Evolutionary conservation across 1,284 basidiomycete species (phyloP).

Genomic region (Rhodotorula sp.): DNA sequence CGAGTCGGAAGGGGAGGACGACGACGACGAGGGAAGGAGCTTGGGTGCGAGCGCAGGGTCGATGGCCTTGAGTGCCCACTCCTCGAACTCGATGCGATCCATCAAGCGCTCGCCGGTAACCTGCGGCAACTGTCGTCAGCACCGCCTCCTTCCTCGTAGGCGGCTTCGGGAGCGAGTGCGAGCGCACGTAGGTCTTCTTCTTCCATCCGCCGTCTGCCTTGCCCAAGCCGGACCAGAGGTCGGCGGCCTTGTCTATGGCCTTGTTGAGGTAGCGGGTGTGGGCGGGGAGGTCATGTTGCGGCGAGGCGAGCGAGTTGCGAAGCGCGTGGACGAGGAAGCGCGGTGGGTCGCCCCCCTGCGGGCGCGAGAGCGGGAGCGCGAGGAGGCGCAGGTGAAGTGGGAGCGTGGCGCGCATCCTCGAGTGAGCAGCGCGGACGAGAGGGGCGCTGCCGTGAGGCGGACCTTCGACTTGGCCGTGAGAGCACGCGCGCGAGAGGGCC

Average conservation of each 20-base stretch:
- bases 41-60: conserved; percentile 44
- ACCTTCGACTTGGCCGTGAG: too few species aligned
- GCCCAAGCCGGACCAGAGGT: conserved; percentile 42
- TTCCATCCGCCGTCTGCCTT: conserved; percentile 43
- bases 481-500: too few species aligned
- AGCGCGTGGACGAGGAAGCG: conserved; percentile 34
- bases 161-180: too few species aligned
- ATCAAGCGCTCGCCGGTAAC: conserved; percentile 42
- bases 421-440: background rate
- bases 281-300: background rate
- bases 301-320: conserved; percentile 8
- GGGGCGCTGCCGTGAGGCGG: too few species aligned
- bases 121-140: conserved; percentile 16
- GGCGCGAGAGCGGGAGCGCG: conserved; percentile 34
- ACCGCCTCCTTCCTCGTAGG: background rate
- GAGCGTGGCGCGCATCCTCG: conserved; percentile 10
- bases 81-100: conserved; percentile 47
- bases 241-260: conserved; percentile 41
- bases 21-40: background rate
- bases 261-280: conserved; percentile 11
- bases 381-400: conserved; percentile 25
- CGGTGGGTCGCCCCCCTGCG: conserved; percentile 1
- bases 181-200: conserved; percentile 38
- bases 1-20: background rate
- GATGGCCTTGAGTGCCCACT: conserved; percentile 47